phyloP scores from a whole-genome alignment of 805 yeast genomes.

The Teunomyces aglyptinius region DNA sequence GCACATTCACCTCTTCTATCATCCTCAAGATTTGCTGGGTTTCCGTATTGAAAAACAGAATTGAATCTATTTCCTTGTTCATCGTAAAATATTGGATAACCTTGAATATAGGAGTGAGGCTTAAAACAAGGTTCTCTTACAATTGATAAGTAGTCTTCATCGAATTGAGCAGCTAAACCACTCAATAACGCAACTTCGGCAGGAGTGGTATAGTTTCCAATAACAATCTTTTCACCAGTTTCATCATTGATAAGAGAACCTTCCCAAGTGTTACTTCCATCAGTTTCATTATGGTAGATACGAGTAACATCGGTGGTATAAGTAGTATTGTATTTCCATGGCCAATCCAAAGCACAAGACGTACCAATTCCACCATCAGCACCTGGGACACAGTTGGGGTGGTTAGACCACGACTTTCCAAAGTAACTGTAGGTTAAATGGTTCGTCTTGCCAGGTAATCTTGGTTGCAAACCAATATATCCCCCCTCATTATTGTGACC shows the following conservation, averaged over 20 bases:
- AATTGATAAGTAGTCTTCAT: not conserved
- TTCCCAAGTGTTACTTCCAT: slow-evolving; percentile 2
- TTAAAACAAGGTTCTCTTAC: not conserved
- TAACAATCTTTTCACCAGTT: not conserved
- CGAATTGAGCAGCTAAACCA: not conserved
- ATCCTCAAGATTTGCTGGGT: not conserved
- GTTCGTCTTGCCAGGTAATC: not conserved
- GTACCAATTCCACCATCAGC: slow-evolving; percentile 8
- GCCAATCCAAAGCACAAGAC: slow-evolving; percentile 4
- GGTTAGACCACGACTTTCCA: slow-evolving; percentile 3
- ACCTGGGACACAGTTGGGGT: slow-evolving; percentile 6
- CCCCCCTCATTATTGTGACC: not conserved
- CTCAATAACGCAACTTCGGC: not conserved
- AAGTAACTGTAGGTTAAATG: slow-evolving; percentile 8
- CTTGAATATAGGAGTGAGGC: not conserved
- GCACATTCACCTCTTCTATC: not conserved
- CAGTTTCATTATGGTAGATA: not conserved
- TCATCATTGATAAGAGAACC: slow-evolving; percentile 2
- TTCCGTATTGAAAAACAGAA: not conserved
- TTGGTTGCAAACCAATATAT: slow-evolving; percentile 7
- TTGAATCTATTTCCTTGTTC: not conserved
- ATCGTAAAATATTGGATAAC: not conserved
- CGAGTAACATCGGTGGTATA: slow-evolving; percentile 1
- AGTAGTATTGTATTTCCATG: slow-evolving; percentile 6
- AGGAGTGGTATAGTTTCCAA: slow-evolving; percentile 1